These are phyloP conservation scores for Trichophyton rubrum DNA, from an alignment of 2,329 filamentous ascomycete species.

Conservation along the genomic window DNA sequence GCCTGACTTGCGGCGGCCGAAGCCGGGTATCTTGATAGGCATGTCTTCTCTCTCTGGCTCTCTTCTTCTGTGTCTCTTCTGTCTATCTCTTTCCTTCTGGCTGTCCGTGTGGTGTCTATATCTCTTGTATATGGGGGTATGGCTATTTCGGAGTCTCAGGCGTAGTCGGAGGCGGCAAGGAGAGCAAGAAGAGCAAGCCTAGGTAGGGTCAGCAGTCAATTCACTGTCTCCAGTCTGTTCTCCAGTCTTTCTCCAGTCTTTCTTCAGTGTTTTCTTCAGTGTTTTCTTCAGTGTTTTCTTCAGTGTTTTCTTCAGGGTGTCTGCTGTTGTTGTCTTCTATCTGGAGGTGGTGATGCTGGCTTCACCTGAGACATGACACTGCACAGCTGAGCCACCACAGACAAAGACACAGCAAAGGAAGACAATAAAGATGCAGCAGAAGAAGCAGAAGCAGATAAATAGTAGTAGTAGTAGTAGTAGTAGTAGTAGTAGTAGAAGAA, in stretches of 20 bases:
- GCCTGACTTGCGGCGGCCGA: constrained; percentile 43
- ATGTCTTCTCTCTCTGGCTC: constrained; percentile 20
- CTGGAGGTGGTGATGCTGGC: background rate
- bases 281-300: background rate
- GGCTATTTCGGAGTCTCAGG: background rate
- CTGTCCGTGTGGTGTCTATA: too few relatives aligned
- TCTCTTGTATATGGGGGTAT: background rate
- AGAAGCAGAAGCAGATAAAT: background rate
- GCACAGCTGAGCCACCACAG: background rate
- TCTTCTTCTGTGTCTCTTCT: background rate
- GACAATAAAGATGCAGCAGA: background rate
- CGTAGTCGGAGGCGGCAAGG: background rate
- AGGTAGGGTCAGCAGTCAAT: background rate
- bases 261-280: too few relatives aligned
- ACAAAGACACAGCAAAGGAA: background rate
- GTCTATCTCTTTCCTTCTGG: background rate
- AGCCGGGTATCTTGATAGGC: constrained; percentile 44
- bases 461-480: too few relatives aligned
- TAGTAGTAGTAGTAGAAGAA: too few relatives aligned
- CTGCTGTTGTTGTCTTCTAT: background rate
- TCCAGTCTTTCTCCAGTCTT: background rate
- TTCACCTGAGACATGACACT: background rate
- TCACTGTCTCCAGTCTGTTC: background rate
- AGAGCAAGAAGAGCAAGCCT: background rate
- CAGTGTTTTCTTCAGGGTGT: background rate